Percentiles rank a stretch among this genome's conserved stretches.
These are phyloP conservation scores for Penicillium janthinellum DNA, from an alignment of 2,329 filamentous ascomycete species.

Conservation along the genomic window DNA sequence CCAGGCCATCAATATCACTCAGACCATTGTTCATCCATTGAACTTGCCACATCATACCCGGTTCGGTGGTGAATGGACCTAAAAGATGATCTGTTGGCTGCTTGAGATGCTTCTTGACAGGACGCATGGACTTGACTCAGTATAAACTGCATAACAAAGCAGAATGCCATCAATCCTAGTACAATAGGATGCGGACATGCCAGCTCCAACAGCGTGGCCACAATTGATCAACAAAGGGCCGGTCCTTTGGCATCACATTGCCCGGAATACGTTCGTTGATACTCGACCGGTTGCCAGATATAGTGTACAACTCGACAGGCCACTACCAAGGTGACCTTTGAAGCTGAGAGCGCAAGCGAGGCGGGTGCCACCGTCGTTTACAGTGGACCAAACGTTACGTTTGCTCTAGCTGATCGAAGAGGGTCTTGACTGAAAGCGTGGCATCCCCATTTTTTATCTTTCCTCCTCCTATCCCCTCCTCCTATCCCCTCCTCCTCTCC, in stretches of 20 bases:
- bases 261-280: not conserved
- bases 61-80: not conserved
- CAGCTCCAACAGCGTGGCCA: not conserved
- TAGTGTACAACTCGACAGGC: not conserved
- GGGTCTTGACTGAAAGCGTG: no score
- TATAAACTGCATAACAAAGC: not conserved
- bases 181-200: not conserved
- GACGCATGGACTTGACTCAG: not conserved
- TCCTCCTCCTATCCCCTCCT: constrained; percentile 38
- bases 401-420: not conserved
- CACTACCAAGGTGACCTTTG: not conserved
- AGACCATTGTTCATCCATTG: no score
- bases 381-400: not conserved
- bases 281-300: not conserved
- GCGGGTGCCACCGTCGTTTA: not conserved
- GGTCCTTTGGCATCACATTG: not conserved
- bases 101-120: not conserved
- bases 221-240: not conserved
- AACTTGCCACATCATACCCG: not conserved
- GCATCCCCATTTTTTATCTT: constrained; percentile 32
- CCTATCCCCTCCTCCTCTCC: constrained; percentile 17
- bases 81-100: not conserved
- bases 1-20: no score
- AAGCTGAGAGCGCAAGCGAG: not conserved
- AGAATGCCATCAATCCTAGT: not conserved